Evolutionary conservation across 208 protist genomes (phyloP), one percentile per base, ranked within the genome.

Genomic region (Acanthamoeba rhysodes): DNA sequence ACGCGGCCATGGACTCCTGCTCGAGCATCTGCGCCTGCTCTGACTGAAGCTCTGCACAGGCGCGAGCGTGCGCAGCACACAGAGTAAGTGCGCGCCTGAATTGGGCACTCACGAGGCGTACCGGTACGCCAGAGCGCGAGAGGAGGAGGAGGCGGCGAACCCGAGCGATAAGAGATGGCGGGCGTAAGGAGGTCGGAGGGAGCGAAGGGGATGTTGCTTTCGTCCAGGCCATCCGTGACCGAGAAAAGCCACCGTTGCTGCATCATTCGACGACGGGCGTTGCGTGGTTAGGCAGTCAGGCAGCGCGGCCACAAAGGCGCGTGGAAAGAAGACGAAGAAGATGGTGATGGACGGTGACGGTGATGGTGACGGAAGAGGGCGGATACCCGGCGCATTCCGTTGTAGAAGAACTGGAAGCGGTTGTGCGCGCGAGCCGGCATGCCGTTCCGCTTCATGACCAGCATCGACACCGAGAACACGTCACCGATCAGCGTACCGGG

Each of bases 331-430:
- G n/a, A 72, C 4, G 14, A 29, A 29, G 66, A n/a, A 72, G 8
- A 72, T 10, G 20, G 7, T 41, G 37, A 41, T 41, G 37, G 37
- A n/a, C n/a, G n/a, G n/a, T n/a, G n/a, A n/a, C n/a, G n/a, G n/a
- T 41, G 66, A 20, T 72, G 10, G 1, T 72, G 22, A 72, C n/a
- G n/a, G 3, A 72, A 29, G 20, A 12, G 10, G 34, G 16, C 62
- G 9, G 16, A 14, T 87, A 87, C 78, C 78, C 80, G 50, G 3
- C 80, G 45, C 53, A 64, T 88, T 1, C 1, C n/a, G 50, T 88
- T 88, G 53, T 88, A 88, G n/a, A 88, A 45, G 53, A 45, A 88
- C 53, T 88, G 80, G 4, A n/a, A 88, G 53, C 80, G 80, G 32
- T 88, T 88, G 41, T 37, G 53, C 7, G 80, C 80, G 20, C 80